phyloP scores from a whole-genome alignment of 2,329 filamentous ascomycete species.

The Alternaria sp. region DNA sequence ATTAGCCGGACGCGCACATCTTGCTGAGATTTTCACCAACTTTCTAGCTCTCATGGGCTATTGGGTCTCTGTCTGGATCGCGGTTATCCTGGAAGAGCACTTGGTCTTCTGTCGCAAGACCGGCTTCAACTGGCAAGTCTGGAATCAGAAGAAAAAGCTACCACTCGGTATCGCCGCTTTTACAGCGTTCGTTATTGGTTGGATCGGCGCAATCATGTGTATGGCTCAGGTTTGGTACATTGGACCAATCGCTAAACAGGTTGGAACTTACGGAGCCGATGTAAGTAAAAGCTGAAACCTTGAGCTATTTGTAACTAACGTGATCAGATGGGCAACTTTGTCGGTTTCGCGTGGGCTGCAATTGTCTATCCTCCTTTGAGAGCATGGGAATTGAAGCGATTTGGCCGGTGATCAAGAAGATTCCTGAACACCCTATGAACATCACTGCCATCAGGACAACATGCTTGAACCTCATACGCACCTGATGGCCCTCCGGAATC shows the following conservation, averaged over 20 bases:
- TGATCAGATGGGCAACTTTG: slow-evolving; percentile 64
- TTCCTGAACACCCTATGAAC: neutral
- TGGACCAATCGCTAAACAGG: slow-evolving; percentile 66
- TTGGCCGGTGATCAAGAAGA: slow-evolving; percentile 53
- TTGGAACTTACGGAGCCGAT: slow-evolving; percentile 67
- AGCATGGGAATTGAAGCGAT: slow-evolving; percentile 59
- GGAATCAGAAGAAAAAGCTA: slow-evolving; percentile 66
- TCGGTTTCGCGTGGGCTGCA: slow-evolving; percentile 67
- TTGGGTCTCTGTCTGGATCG: slow-evolving; percentile 72
- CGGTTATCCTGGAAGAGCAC: slow-evolving; percentile 69
- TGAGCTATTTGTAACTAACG: neutral
- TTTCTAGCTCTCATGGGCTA: slow-evolving; percentile 76
- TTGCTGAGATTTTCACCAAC: slow-evolving; percentile 72
- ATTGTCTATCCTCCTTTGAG: slow-evolving; percentile 65
- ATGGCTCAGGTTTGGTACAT: slow-evolving; percentile 77
- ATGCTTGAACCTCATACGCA: neutral
- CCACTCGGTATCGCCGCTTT: slow-evolving; percentile 70
- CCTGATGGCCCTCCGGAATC: neutral
- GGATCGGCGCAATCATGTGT: slow-evolving; percentile 69
- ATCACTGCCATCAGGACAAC: neutral
- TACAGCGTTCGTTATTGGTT: slow-evolving; percentile 68
- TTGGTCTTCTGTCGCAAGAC: slow-evolving; percentile 64
- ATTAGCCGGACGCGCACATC: slow-evolving; percentile 66
- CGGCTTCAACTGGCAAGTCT: slow-evolving; percentile 67
- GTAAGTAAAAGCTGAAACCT: slow-evolving; percentile 47